Base-by-base conservation (phyloP, 2,329 filamentous ascomycete genomes). In the Neofusicoccum ribis region DNA sequence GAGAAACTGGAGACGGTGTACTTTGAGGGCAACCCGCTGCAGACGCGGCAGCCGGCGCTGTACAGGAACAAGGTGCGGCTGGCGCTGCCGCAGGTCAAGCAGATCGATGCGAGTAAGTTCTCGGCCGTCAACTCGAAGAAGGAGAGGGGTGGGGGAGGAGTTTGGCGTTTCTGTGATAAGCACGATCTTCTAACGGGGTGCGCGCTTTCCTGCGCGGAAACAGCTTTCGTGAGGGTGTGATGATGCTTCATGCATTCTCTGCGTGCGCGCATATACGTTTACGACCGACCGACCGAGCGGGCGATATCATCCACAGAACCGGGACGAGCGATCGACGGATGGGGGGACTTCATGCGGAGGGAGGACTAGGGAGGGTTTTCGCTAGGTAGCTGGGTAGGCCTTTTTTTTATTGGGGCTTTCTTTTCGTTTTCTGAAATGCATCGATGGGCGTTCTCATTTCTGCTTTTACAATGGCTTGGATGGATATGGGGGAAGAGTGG, bases 31-130 rank as follows among this genome's bases (percentile, higher is more conserved):
- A 97, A 96, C 72, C 94, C 93, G 31, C 78, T 99, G 71, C 95
- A 99, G 80, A 83, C 88, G 67, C 85, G 85, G 63, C 87, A 86
- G 4, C 91, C 91, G n/a, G 91, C 91, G 0, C 79, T 97, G 67
- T 99, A 99, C 79, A 84, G 95, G 73, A 98, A 97, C 80, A 99
- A 99, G 80, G 88, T 99, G 49, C 86, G 90, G 66, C 80, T 99
- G 76, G 91, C 93, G 39, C 78, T 99, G 77, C 95, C 95, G 65
- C 90, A 95, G 77, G 82, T 99, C 61, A 86, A 86, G 75, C 93
- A 99, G 82, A 97, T 99, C 76, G 95, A 99, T 86, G 95, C 95
- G 66, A 96, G 63, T 64, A 50, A 64, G 63, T 64, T 20, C 23
- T 36, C 23, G 43, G 50, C 41, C 11, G 8, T 27, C 3, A 34